These are phyloP conservation scores for Xylaria sp. DNA, from an alignment of 2,329 filamentous ascomycete genomes.

Conservation along the genomic window DNA sequence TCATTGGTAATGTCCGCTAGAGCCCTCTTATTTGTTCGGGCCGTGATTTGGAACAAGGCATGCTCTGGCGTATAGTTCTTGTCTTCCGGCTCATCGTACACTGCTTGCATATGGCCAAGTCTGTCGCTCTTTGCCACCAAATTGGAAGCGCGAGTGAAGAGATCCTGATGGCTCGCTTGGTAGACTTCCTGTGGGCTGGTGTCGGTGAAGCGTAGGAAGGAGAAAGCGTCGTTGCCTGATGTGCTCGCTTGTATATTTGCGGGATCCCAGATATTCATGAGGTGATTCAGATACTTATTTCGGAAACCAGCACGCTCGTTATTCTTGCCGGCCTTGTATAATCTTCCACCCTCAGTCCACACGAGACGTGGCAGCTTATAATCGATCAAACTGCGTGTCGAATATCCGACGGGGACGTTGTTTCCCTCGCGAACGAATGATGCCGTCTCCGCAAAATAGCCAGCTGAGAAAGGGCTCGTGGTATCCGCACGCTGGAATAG, in stretches of 20 bases:
- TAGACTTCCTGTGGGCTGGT: slow-evolving; percentile 75
- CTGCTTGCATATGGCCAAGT: slow-evolving; percentile 69
- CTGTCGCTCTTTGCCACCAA: slow-evolving; percentile 61
- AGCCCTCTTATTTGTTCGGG: slow-evolving; percentile 69
- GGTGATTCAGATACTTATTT: slow-evolving; percentile 74
- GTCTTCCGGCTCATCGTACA: slow-evolving; percentile 72
- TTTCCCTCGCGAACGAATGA: slow-evolving; percentile 91
- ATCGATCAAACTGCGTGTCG: slow-evolving; percentile 83
- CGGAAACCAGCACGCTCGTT: slow-evolving; percentile 82
- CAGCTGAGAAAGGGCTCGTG: slow-evolving; percentile 80
- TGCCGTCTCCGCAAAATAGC: slow-evolving; percentile 91
- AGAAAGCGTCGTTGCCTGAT: slow-evolving; percentile 71
- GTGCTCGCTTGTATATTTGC: slow-evolving; percentile 74
- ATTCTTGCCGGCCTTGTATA: slow-evolving; percentile 74
- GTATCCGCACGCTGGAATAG: slow-evolving; percentile 95
- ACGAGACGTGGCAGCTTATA: slow-evolving; percentile 82
- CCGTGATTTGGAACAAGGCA: slow-evolving; percentile 80
- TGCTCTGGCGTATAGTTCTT: slow-evolving; percentile 72
- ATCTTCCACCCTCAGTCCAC: slow-evolving; percentile 78
- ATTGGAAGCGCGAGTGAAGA: slow-evolving; percentile 76
- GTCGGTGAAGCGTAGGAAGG: slow-evolving; percentile 88
- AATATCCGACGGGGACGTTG: slow-evolving; percentile 82
- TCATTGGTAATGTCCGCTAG: slow-evolving; percentile 73
- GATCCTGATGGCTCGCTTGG: slow-evolving; percentile 67
- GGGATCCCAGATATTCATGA: slow-evolving; percentile 91